Conservation (phyloP, 2,329 filamentous ascomycete genomes). For the Byssothecium circinans region DNA sequence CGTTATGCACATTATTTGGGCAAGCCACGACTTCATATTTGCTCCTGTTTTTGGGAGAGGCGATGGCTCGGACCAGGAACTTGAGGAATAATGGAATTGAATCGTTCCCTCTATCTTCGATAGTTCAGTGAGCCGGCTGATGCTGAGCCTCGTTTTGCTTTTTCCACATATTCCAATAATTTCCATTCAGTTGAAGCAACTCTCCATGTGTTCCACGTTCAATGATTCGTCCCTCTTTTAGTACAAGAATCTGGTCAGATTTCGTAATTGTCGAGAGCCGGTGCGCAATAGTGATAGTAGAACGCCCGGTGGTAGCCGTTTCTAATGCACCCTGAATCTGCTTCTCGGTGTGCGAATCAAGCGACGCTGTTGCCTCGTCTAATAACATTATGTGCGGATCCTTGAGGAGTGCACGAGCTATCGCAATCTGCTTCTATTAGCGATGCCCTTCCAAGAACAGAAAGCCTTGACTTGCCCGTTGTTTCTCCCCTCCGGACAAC, state of each 20-base stretch:
- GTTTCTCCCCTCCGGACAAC: conserved; percentile 64
- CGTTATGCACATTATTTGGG: conserved; percentile 7
- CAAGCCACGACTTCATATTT: conserved; percentile 7
- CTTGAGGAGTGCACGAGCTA: conserved; percentile 73
- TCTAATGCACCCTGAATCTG: conserved; percentile 54
- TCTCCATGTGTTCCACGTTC: conserved; percentile 17
- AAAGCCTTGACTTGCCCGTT: conserved; percentile 62
- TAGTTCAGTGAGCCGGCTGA: too few relatives aligned
- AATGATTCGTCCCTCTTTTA: conserved; percentile 16
- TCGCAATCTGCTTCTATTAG: conserved; percentile 51
- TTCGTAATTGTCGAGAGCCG: conserved; percentile 15
- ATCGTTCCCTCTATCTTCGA: too few relatives aligned
- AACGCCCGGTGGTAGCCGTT: conserved; percentile 7
- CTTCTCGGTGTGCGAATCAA: conserved; percentile 57
- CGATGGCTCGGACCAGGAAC: conserved; percentile 2
- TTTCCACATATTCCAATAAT: conserved; percentile 18
- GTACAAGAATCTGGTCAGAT: conserved; percentile 15
- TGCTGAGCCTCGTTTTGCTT: conserved; percentile 14
- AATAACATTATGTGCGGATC: conserved; percentile 76
- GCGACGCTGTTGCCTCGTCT: conserved; percentile 67
- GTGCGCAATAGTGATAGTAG: conserved; percentile 18
- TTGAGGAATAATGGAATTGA: neutral
- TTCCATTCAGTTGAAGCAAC: conserved; percentile 8
- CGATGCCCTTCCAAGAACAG: conserved; percentile 28
- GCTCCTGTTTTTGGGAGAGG: conserved; percentile 10